Evolutionary conservation across 2,329 filamentous ascomycete species (phyloP).

Genomic region (Paraconiothyrium brasiliense): DNA sequence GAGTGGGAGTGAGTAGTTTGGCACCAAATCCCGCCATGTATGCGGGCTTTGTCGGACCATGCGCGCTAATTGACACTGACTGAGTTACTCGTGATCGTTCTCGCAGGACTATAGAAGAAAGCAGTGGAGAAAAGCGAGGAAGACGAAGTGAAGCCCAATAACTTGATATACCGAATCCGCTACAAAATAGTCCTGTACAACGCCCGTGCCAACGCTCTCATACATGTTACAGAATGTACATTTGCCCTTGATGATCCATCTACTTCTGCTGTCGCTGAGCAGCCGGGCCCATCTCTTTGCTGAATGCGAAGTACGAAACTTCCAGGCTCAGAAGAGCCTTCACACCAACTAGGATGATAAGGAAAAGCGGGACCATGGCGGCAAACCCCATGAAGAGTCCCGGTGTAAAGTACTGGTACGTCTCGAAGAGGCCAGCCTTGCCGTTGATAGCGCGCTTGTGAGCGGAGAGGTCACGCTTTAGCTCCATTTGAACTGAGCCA

Average conservation of each 20-base stretch:
- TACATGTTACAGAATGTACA: slow-evolving; percentile 31
- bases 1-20: background rate
- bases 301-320: slow-evolving; percentile 93
- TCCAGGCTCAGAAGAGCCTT: slow-evolving; percentile 80
- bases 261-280: slow-evolving; percentile 80
- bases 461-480: slow-evolving; percentile 71
- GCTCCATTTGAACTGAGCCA: slow-evolving; percentile 72
- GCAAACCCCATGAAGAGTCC: slow-evolving; percentile 90
- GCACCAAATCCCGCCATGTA: too few species aligned
- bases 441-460: slow-evolving; percentile 35
- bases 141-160: background rate
- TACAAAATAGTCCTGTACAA: slow-evolving; percentile 12
- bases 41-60: too few species aligned
- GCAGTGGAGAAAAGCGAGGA: background rate
- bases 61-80: too few species aligned
- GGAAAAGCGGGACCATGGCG: slow-evolving; percentile 73
- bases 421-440: slow-evolving; percentile 74
- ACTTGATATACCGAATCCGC: slow-evolving; percentile 4
- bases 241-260: background rate
- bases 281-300: slow-evolving; percentile 92
- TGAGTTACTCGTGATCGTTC: too few species aligned
- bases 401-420: slow-evolving; percentile 93
- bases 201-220: slow-evolving; percentile 25
- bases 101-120: too few species aligned
- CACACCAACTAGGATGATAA: slow-evolving; percentile 82